These are phyloP conservation scores for Auricularia sp. DNA, from an alignment of 768 basidiomycete genomes.

Conservation along the genomic window DNA sequence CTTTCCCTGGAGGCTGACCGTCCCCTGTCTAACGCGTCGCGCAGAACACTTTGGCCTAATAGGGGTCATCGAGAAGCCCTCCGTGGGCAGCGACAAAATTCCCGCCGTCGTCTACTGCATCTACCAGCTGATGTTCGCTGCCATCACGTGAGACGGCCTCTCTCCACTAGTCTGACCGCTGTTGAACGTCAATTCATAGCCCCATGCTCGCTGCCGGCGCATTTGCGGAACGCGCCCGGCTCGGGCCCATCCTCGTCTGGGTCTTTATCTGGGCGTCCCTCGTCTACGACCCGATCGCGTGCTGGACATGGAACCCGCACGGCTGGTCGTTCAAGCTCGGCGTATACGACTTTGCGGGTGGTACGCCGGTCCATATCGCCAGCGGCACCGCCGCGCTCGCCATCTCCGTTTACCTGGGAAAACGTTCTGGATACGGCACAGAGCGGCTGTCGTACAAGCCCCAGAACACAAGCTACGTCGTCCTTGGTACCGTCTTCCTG, in stretches of 20 bases:
- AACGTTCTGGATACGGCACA: slow-evolving; percentile 46
- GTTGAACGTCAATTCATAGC: neutral
- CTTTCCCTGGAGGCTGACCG: neutral
- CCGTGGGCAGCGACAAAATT: slow-evolving; percentile 70
- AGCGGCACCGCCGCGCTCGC: slow-evolving; percentile 80
- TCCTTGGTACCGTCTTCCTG: slow-evolving; percentile 74
- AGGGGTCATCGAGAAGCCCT: slow-evolving; percentile 59
- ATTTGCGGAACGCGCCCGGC: slow-evolving; percentile 77
- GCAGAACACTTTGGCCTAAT: slow-evolving; percentile 60
- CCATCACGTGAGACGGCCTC: slow-evolving; percentile 39
- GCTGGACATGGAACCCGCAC: slow-evolving; percentile 71
- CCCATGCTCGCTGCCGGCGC: slow-evolving; percentile 20
- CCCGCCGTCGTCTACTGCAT: slow-evolving; percentile 78
- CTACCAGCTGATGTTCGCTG: slow-evolving; percentile 82
- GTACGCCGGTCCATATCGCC: slow-evolving; percentile 81
- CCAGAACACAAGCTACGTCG: slow-evolving; percentile 77
- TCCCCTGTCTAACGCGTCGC: neutral
- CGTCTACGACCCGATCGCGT: slow-evolving; percentile 81
- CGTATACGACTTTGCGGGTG: slow-evolving; percentile 81
- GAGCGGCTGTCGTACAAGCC: slow-evolving; percentile 75
- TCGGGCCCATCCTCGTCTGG: slow-evolving; percentile 73
- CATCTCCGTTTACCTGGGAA: slow-evolving; percentile 79
- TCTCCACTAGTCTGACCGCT: neutral
- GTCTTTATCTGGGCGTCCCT: slow-evolving; percentile 78
- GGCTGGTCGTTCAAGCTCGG: slow-evolving; percentile 86